These are phyloP conservation scores for Hericium rajendrae DNA, from an alignment of 768 basidiomycete genomes.

Conservation along the genomic window DNA sequence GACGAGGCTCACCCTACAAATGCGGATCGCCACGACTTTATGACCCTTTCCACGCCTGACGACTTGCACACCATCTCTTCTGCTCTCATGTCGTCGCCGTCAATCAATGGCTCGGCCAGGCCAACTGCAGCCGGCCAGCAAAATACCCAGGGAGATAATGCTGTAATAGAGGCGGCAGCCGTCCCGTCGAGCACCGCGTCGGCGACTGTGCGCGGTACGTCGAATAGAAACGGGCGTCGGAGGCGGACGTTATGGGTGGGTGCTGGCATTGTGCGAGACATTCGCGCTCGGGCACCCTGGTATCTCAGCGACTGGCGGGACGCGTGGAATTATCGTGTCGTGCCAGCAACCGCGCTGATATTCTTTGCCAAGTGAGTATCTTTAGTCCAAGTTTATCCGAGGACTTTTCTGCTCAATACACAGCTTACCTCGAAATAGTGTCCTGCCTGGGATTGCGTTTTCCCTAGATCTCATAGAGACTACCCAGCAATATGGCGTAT, in stretches of 20 bases:
- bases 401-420: not conserved
- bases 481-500: conserved; percentile 80
- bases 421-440: conserved; percentile 30
- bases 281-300: conserved; percentile 64
- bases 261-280: conserved; percentile 33
- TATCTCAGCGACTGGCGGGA: conserved; percentile 86
- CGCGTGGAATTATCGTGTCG: conserved; percentile 84
- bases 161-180: too few relatives aligned
- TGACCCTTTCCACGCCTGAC: too few relatives aligned
- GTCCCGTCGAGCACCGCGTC: too few relatives aligned
- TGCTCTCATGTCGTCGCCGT: too few relatives aligned
- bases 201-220: too few relatives aligned
- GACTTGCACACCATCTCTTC: too few relatives aligned
- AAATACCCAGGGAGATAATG: too few relatives aligned
- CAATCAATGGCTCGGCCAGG: too few relatives aligned
- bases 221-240: too few relatives aligned
- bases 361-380: conserved; percentile 70
- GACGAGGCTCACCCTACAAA: too few relatives aligned
- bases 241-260: not conserved
- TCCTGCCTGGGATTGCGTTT: conserved; percentile 88
- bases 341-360: conserved; percentile 79
- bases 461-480: conserved; percentile 89
- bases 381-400: not conserved
- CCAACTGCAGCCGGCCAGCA: too few relatives aligned
- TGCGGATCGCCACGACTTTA: too few relatives aligned